phyloP scores from a whole-genome alignment of 2,329 filamentous ascomycete genomes.

The Calonectria pseudoturangicola region DNA sequence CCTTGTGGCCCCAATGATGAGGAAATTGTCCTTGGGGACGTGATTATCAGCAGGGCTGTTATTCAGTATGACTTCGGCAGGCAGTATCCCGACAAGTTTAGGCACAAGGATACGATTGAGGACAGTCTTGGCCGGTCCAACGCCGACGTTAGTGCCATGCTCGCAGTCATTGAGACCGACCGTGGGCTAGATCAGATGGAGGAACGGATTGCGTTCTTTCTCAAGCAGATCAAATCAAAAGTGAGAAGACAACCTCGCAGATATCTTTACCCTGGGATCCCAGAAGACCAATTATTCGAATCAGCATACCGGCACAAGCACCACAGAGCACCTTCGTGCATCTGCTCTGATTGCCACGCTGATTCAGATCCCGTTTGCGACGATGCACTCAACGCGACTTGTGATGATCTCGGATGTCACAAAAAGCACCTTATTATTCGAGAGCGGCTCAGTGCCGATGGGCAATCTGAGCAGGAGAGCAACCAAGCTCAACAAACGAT shows the following conservation, averaged over 20 bases:
- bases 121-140: conserved; percentile 48
- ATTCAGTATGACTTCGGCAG: conserved; percentile 55
- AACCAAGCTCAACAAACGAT: conserved; percentile 1
- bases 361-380: conserved; percentile 12
- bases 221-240: not conserved
- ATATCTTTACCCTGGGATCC: conserved; percentile 50
- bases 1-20: conserved; percentile 47
- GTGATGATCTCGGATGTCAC: conserved; percentile 31
- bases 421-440: not conserved
- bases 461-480: not conserved
- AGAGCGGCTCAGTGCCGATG: not conserved
- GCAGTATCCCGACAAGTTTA: conserved; percentile 47
- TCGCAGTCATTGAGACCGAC: not conserved
- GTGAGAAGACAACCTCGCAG: not conserved
- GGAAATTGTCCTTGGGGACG: conserved; percentile 57
- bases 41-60: conserved; percentile 56
- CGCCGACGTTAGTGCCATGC: not conserved
- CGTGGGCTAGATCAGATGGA: conserved; percentile 10
- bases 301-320: conserved; percentile 32
- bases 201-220: not conserved
- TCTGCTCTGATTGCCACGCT: conserved; percentile 4
- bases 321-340: not conserved
- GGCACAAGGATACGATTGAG: conserved; percentile 47
- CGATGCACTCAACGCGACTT: not conserved
- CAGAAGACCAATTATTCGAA: conserved; percentile 52